Base-by-base conservation (phyloP, 305 asterid genomes). In the Solanum aculeatissimum region DNA sequence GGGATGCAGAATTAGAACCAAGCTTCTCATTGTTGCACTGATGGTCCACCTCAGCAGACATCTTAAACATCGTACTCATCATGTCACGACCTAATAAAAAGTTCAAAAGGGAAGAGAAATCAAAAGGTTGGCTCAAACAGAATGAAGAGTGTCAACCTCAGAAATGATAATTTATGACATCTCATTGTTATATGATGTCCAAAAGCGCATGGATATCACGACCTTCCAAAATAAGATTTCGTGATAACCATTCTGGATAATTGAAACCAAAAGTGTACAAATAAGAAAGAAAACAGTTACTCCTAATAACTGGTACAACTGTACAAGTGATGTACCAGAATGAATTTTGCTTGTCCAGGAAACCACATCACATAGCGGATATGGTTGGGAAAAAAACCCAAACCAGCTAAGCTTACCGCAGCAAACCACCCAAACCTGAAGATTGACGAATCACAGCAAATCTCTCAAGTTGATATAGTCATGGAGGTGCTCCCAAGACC, bases 1-100 rank as follows among this genome's bases (percentile, higher is more conserved):
- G 81, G 57, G 89, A 62, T 49, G 83, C 86, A 83, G 49, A 82
- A 80, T 29, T 80, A 43, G 70, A 80, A 29, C 72, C 84, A 40
- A 80, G 43, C 35, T 80, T 85, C 43, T 80, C 87, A 53, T 47
- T 80, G 55, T 51, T 27, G 85, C 85, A 45, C 70, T 58, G 77
- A 21, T 29, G 75, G 49, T 85, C 75, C 51, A 70, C 79, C 57
- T 81, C 65, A 18, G 77, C 53, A 69, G 74, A 78, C 77, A 32
- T 21, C 68, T 85, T 68, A 70, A 43, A 85, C 80, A 77, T 60
- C 18, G 42, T 27, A 35, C 53, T 74, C 38, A 62, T 74, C 80
- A 62, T 57, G 40, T 70, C 85, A 70, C 15, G 14, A 23, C 35
- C 78, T 83, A 70, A 42, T 83, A 60, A 54, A 65, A 53, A 53